These are phyloP conservation scores for Saxispiralis lemnorum DNA, from an alignment of 495 filamentous ascomycete genomes.

Conservation along the genomic window DNA sequence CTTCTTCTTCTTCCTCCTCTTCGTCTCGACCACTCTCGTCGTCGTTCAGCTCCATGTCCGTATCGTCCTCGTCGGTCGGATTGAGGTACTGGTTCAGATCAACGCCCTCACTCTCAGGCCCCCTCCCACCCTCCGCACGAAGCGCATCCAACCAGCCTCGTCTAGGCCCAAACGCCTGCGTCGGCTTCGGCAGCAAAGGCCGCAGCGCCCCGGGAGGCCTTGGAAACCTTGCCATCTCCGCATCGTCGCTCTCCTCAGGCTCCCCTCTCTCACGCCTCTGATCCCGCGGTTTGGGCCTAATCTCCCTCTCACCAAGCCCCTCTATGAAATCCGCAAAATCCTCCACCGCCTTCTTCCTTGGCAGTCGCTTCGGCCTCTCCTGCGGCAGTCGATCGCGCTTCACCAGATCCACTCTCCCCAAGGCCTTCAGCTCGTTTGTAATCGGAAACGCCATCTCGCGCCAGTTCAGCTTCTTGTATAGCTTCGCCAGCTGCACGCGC, in stretches of 20 bases:
- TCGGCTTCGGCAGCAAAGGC: too few relatives aligned
- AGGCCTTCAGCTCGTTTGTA: conserved; percentile 43
- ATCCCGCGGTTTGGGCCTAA: too few relatives aligned
- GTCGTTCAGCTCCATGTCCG: too few relatives aligned
- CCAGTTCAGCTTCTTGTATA: conserved; percentile 56
- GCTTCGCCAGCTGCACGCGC: conserved; percentile 55
- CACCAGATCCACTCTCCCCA: conserved; percentile 8
- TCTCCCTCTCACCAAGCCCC: too few relatives aligned
- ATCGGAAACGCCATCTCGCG: conserved; percentile 55
- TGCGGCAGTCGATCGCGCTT: background rate
- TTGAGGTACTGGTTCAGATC: too few relatives aligned
- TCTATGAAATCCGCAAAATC: too few relatives aligned
- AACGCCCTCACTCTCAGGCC: too few relatives aligned
- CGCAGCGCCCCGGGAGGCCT: background rate
- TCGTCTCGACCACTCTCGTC: too few relatives aligned
- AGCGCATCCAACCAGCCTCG: background rate
- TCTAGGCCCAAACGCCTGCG: background rate
- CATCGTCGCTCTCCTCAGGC: background rate
- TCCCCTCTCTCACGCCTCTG: background rate
- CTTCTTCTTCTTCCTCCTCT: too few relatives aligned
- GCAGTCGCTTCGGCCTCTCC: background rate
- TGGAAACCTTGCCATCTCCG: background rate
- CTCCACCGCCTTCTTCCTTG: background rate
- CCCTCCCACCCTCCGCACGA: background rate
- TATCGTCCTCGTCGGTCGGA: too few relatives aligned